phyloP scores from a whole-genome alignment of 495 filamentous ascomycete genomes.

The Penicillium psychrofluorescens region DNA sequence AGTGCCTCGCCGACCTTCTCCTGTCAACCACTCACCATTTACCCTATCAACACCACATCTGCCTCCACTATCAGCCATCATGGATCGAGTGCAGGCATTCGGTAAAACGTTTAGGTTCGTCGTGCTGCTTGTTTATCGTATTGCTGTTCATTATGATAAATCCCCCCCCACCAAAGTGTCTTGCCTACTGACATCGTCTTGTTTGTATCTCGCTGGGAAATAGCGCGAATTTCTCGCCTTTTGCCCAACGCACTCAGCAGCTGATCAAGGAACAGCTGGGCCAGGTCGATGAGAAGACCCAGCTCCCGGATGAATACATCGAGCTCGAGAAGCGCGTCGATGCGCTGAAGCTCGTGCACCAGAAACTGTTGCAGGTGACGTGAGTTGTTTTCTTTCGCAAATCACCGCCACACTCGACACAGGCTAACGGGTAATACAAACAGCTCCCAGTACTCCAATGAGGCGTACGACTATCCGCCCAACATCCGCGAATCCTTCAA shows the following conservation, averaged over 20 bases:
- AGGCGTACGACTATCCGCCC: slow-evolving; percentile 98
- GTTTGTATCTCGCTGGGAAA: slow-evolving; percentile 8
- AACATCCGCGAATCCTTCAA: slow-evolving; percentile 97
- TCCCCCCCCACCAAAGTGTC: too few relatives aligned
- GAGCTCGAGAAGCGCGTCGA: slow-evolving; percentile 98
- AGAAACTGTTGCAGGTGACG: slow-evolving; percentile 95
- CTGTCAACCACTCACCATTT: slow-evolving; percentile 3
- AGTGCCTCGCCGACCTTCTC: neutral
- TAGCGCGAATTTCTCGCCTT: slow-evolving; percentile 74
- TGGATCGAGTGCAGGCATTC: slow-evolving; percentile 67
- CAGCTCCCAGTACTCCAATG: slow-evolving; percentile 91
- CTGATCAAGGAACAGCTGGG: slow-evolving; percentile 95
- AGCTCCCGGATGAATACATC: slow-evolving; percentile 94
- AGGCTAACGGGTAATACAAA: neutral
- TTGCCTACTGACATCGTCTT: slow-evolving; percentile 22
- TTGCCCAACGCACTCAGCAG: slow-evolving; percentile 89
- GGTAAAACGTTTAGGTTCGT: slow-evolving; percentile 65
- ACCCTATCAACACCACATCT: slow-evolving; percentile 1
- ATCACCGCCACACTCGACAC: too few relatives aligned
- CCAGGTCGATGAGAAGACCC: slow-evolving; percentile 93
- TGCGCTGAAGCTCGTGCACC: slow-evolving; percentile 92
- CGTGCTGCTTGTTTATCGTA: too few relatives aligned
- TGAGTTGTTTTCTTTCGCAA: slow-evolving; percentile 40
- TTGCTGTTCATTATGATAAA: too few relatives aligned
- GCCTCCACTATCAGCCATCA: slow-evolving; percentile 18